Conservation (phyloP, 768 basidiomycete genomes). For the Boletus rubescentipes region DNA sequence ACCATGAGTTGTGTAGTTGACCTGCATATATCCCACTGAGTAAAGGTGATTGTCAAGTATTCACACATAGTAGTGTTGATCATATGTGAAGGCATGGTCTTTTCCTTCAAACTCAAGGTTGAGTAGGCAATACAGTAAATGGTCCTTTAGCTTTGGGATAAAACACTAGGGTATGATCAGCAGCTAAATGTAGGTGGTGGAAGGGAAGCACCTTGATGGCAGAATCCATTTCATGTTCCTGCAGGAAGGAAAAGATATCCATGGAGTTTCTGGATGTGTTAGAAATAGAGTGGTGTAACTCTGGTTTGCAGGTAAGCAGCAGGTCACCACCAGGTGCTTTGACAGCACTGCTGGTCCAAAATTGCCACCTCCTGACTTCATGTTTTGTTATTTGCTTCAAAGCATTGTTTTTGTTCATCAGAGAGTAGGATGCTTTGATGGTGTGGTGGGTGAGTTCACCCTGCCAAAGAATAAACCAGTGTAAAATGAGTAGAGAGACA, state of each 20-base stretch:
- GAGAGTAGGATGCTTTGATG: constrained; percentile 37
- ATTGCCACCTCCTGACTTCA: constrained; percentile 10
- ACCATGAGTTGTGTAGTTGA: constrained; percentile 37
- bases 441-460: constrained; percentile 38
- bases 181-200: background rate
- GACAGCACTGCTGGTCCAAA: background rate
- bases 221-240: constrained; percentile 1
- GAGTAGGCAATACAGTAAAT: constrained; percentile 11
- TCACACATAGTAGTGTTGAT: constrained; percentile 9
- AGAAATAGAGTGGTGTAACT: constrained; percentile 8
- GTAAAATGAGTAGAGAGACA: background rate
- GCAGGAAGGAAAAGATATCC: background rate
- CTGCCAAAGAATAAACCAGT: constrained; percentile 17
- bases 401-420: constrained; percentile 37
- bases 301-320: background rate
- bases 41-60: constrained; percentile 21
- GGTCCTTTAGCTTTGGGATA: constrained; percentile 12
- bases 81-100: constrained; percentile 4
- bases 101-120: constrained; percentile 1
- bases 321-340: background rate
- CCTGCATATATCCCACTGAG: constrained; percentile 14
- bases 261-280: background rate
- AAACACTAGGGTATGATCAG: constrained; percentile 6
- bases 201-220: constrained; percentile 6
- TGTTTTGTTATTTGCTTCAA: constrained; percentile 30